Percentiles rank a stretch among this genome's conserved stretches.
These are phyloP conservation scores for Penicillium chermesinum DNA, from an alignment of 495 filamentous ascomycete genomes.

Conservation along the genomic window DNA sequence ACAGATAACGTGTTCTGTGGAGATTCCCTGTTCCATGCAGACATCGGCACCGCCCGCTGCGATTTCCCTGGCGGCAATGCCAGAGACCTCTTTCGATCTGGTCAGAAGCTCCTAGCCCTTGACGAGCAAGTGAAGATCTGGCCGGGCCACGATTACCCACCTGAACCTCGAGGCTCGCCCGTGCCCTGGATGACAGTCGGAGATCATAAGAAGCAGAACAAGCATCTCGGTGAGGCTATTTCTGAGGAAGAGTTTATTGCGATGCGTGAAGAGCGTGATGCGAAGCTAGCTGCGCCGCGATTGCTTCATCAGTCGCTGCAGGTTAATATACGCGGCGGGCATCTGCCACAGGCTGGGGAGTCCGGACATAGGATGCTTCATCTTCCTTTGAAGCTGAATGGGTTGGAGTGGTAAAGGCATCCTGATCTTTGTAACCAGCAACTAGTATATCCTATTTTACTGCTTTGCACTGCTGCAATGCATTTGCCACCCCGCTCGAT, in stretches of 20 bases:
- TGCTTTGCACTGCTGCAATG: too few species aligned
- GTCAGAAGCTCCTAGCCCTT: slow-evolving; percentile 38
- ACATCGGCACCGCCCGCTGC: slow-evolving; percentile 49
- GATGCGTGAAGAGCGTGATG: slow-evolving; percentile 44
- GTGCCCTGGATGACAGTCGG: slow-evolving; percentile 40
- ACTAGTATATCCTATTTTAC: too few species aligned
- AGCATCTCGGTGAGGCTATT: slow-evolving; percentile 40
- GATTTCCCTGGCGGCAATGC: slow-evolving; percentile 51
- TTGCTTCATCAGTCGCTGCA: slow-evolving; percentile 54
- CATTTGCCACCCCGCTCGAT: too few species aligned
- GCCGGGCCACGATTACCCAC: slow-evolving; percentile 44
- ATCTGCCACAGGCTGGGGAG: slow-evolving; percentile 33
- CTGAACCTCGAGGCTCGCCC: slow-evolving; percentile 16
- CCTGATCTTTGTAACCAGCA: too few species aligned
- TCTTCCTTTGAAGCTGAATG: slow-evolving; percentile 38
- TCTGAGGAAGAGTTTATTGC: slow-evolving; percentile 44
- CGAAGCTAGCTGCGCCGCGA: slow-evolving; percentile 41
- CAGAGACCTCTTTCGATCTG: slow-evolving; percentile 35
- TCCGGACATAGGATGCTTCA: slow-evolving; percentile 35
- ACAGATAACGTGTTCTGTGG: slow-evolving; percentile 54
- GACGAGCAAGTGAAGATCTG: slow-evolving; percentile 35
- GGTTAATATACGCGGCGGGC: slow-evolving; percentile 53
- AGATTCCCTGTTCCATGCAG: slow-evolving; percentile 51
- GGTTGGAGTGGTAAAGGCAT: slow-evolving; percentile 15
- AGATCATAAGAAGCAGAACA: slow-evolving; percentile 43